These are phyloP conservation scores for Dicorynia guianensis DNA, from an alignment of 306 rosid genomes.

Conservation along the genomic window DNA sequence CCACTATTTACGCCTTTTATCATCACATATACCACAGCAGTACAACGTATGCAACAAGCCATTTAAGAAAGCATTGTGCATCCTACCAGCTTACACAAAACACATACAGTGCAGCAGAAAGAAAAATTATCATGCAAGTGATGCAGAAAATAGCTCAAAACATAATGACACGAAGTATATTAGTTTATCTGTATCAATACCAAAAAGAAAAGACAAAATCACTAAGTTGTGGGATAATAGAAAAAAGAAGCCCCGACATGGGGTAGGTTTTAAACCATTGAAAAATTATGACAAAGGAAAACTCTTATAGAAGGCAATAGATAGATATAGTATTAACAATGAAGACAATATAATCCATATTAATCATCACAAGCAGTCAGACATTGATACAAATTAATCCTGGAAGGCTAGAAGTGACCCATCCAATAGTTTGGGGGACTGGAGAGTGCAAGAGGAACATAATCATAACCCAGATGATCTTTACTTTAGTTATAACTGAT, in stretches of 20 bases:
- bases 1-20: not conserved
- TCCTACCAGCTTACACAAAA: no score
- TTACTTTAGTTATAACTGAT: not conserved
- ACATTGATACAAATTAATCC: not conserved
- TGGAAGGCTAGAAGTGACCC: not conserved
- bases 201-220: no score
- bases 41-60: no score
- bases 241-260: no score
- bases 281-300: not conserved
- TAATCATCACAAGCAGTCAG: not conserved
- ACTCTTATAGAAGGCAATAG: not conserved
- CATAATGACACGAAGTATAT: no score
- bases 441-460: not conserved
- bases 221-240: no score
- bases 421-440: not conserved
- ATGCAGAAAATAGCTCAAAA: no score
- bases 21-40: not conserved
- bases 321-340: not conserved
- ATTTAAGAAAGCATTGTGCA: no score
- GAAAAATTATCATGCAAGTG: no score
- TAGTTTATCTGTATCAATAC: no score
- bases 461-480: not conserved
- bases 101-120: no score
- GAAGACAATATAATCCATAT: not conserved
- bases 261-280: not conserved